phyloP scores from a whole-genome alignment of 495 filamentous ascomycete genomes.

The Collariella sp. region DNA sequence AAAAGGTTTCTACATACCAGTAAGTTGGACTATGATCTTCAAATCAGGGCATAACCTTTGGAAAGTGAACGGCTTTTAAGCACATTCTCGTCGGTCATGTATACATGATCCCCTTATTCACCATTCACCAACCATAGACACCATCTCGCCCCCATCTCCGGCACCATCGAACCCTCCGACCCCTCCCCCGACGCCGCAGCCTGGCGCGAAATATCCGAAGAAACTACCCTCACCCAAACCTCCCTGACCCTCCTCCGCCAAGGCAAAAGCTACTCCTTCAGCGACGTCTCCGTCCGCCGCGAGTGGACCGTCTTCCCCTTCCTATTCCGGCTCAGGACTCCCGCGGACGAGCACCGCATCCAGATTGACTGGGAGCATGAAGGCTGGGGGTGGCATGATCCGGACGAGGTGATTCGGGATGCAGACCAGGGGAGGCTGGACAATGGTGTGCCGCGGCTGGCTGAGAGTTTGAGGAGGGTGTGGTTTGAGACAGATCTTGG shows the following conservation, averaged over 20 bases:
- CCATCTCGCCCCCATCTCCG: constrained; percentile 52
- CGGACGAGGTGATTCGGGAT: constrained; percentile 28
- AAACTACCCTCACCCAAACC: constrained; percentile 44
- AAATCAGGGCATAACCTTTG: no score
- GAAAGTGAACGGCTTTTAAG: no score
- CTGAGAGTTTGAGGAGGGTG: constrained; percentile 48
- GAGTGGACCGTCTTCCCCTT: constrained; percentile 60
- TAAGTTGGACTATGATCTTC: constrained; percentile 22
- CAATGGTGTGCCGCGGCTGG: constrained; percentile 48
- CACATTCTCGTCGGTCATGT: no score
- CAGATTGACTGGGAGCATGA: constrained; percentile 57
- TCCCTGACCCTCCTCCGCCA: constrained; percentile 45
- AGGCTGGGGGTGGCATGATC: constrained; percentile 48
- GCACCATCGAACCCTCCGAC: constrained; percentile 47
- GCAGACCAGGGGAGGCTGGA: constrained; percentile 31
- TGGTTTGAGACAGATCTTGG: constrained; percentile 46
- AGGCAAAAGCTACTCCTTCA: constrained; percentile 52
- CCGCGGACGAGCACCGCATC: constrained; percentile 34
- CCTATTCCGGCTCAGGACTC: constrained; percentile 43
- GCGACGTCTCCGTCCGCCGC: constrained; percentile 42
- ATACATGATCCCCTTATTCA: not conserved
- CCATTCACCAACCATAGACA: constrained; percentile 27
- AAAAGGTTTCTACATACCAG: constrained; percentile 49
- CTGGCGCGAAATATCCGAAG: constrained; percentile 55
- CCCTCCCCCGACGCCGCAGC: constrained; percentile 44